These are phyloP conservation scores for Geotrichum histeridarum DNA, from an alignment of 1,139 yeast species.

Conservation along the genomic window DNA sequence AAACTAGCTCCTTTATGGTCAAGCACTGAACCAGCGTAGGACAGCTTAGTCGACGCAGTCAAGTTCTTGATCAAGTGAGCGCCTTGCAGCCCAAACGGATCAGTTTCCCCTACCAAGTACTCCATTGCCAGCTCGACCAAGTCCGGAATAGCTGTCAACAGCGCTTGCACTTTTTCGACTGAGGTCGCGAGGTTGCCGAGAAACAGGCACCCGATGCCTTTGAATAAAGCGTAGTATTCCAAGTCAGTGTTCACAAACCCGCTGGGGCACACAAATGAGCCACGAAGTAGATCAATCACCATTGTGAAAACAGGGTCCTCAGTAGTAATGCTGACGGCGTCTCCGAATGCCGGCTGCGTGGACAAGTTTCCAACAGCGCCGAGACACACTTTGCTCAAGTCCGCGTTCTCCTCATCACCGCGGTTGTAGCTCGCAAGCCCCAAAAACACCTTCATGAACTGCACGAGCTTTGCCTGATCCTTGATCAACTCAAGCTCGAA, in stretches of 20 bases:
- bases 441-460: slow-evolving; percentile 22
- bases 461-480: slow-evolving; percentile 10
- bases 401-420: slow-evolving; percentile 5
- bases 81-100: slow-evolving; percentile 28
- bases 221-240: slow-evolving; percentile 12
- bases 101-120: slow-evolving; percentile 10
- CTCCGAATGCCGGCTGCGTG: slow-evolving; percentile 5
- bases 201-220: slow-evolving; percentile 24
- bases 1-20: slow-evolving; percentile 21
- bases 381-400: slow-evolving; percentile 7
- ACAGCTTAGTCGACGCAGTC: slow-evolving; percentile 12
- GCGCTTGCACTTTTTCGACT: slow-evolving; percentile 16
- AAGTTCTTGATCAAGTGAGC: slow-evolving; percentile 29
- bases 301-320: slow-evolving; percentile 16
- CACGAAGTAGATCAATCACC: slow-evolving; percentile 4
- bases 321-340: slow-evolving; percentile 20
- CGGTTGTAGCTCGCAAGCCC: slow-evolving; percentile 14
- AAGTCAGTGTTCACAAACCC: slow-evolving; percentile 1
- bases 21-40: slow-evolving; percentile 15
- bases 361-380: slow-evolving; percentile 11
- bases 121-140: slow-evolving; percentile 17
- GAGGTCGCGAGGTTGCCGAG: slow-evolving; percentile 26
- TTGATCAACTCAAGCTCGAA: slow-evolving; percentile 1
- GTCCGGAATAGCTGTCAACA: slow-evolving; percentile 20
- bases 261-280: slow-evolving; percentile 7